Evolutionary conservation across 345 rosid genomes (phyloP).

Genomic region (Salix caprea): DNA sequence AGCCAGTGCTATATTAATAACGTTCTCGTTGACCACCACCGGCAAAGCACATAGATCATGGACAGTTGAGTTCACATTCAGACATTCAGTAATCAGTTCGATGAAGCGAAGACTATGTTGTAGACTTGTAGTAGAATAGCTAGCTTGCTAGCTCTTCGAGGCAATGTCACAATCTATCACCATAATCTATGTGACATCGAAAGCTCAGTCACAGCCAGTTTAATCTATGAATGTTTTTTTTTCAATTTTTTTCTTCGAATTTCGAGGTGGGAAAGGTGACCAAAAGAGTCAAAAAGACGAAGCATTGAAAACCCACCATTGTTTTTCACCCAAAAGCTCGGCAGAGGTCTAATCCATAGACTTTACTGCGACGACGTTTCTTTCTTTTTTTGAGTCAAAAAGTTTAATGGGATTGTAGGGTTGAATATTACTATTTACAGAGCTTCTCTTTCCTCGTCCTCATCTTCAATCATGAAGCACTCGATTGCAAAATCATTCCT

Average conservation of each 20-base stretch:
- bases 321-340: slow-evolving; percentile 25
- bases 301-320: slow-evolving; percentile 5
- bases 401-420: slow-evolving; percentile 4
- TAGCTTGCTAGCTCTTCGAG: not conserved
- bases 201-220: slow-evolving; percentile 14
- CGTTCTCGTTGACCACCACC: not conserved
- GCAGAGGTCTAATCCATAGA: slow-evolving; percentile 6
- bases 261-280: not conserved
- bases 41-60: not conserved
- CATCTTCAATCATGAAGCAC: slow-evolving; percentile 34
- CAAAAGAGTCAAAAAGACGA: slow-evolving; percentile 9
- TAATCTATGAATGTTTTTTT: not conserved
- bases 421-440: too few species aligned
- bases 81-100: not conserved
- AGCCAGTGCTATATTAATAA: too few species aligned
- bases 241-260: not conserved
- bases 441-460: not conserved
- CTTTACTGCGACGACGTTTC: not conserved
- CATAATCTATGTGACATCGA: not conserved
- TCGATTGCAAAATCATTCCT: slow-evolving; percentile 38
- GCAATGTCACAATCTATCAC: not conserved
- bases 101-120: not conserved
- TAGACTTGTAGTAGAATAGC: too few species aligned
- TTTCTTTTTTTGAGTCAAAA: slow-evolving; percentile 11
- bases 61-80: not conserved